Evolutionary conservation across 768 basidiomycete genomes (phyloP).

Genomic region (Russula lepida): DNA sequence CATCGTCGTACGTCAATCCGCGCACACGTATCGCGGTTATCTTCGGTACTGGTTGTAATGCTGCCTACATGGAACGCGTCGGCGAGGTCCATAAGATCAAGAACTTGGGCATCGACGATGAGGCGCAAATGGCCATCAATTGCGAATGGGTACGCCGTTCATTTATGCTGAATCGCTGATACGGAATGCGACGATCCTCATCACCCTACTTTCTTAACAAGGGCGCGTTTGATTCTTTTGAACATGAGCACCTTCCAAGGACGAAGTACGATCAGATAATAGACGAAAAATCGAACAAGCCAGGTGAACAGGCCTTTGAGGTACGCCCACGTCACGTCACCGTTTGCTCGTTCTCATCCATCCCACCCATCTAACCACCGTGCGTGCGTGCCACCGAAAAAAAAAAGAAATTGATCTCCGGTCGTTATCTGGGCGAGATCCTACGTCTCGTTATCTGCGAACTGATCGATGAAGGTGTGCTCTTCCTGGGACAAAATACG

Average conservation of each 20-base stretch:
- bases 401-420: conserved; percentile 81
- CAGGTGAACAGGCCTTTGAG: conserved; percentile 90
- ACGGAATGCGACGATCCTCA: background rate
- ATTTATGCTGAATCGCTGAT: too few species aligned
- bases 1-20: conserved; percentile 91
- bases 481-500: conserved; percentile 97
- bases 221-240: conserved; percentile 97
- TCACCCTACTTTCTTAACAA: conserved; percentile 26
- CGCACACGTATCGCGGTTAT: conserved; percentile 90
- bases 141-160: conserved; percentile 76
- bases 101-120: conserved; percentile 55
- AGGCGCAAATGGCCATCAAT: conserved; percentile 85
- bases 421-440: conserved; percentile 93
- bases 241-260: conserved; percentile 88
- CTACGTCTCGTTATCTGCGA: conserved; percentile 91
- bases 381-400: background rate
- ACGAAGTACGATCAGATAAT: conserved; percentile 92
- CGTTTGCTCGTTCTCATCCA: too few species aligned
- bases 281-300: conserved; percentile 93
- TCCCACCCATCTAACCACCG: background rate
- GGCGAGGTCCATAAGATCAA: conserved; percentile 80
- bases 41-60: conserved; percentile 97
- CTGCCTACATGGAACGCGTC: conserved; percentile 93
- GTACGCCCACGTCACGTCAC: conserved; percentile 30
- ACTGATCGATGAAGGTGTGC: conserved; percentile 91